phyloP scores from a whole-genome alignment of 495 filamentous ascomycete species.

The Podospora comata region DNA sequence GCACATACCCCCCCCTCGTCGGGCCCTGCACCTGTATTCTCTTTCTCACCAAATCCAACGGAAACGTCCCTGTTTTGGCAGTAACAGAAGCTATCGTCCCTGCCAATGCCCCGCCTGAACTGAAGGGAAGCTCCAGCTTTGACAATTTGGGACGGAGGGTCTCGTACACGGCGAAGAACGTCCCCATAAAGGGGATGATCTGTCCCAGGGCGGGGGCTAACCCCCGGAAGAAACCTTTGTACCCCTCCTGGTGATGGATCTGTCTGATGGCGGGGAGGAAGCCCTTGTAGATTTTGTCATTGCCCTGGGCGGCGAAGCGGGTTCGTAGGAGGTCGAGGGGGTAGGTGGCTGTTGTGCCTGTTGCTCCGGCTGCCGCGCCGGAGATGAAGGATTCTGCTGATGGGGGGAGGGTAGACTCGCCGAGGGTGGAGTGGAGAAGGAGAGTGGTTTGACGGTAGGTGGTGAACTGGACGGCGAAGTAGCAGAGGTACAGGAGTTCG shows the following conservation, averaged over 20 bases:
- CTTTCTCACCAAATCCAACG: slow-evolving; percentile 91
- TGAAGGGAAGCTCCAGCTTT: slow-evolving; percentile 61
- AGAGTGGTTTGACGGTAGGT: slow-evolving; percentile 74
- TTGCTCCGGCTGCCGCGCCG: slow-evolving; percentile 74
- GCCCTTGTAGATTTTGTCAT: slow-evolving; percentile 72
- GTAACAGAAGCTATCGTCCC: slow-evolving; percentile 74
- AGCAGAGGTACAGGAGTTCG: slow-evolving; percentile 87
- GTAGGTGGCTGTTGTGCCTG: slow-evolving; percentile 82
- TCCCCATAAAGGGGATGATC: slow-evolving; percentile 92
- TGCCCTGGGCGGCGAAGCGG: slow-evolving; percentile 90
- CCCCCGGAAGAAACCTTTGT: slow-evolving; percentile 79
- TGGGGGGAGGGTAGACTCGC: slow-evolving; percentile 41
- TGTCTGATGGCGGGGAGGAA: slow-evolving; percentile 63
- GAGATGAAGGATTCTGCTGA: slow-evolving; percentile 69
- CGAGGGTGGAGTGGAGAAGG: slow-evolving; percentile 47
- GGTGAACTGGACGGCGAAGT: slow-evolving; percentile 85
- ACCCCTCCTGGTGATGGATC: slow-evolving; percentile 73
- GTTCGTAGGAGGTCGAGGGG: slow-evolving; percentile 92
- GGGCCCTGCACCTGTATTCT: slow-evolving; percentile 94
- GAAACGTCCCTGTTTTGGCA: slow-evolving; percentile 88
- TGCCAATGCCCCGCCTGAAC: slow-evolving; percentile 74
- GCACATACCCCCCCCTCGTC: slow-evolving; percentile 69
- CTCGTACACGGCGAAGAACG: slow-evolving; percentile 93
- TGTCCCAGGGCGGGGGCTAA: slow-evolving; percentile 74
- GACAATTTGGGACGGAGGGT: slow-evolving; percentile 53